Evolutionary conservation across 176 grass and related monocot genomes (phyloP).

Genomic region (Bothriochloa decipiens): DNA sequence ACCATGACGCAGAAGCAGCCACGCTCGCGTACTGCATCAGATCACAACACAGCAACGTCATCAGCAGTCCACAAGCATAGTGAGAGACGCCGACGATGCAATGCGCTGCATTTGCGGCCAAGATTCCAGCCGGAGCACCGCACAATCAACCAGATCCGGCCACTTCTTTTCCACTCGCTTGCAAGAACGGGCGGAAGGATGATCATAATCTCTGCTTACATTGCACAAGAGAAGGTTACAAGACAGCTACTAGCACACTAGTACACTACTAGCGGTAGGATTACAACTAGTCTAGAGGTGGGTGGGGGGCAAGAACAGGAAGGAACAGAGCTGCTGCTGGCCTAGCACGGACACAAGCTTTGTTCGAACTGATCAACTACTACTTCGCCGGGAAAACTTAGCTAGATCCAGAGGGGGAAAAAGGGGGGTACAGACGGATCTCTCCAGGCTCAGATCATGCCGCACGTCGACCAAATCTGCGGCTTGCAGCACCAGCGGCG

Average conservation of each 20-base stretch:
- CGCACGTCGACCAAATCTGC: conserved; percentile 42
- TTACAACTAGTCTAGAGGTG: conserved; percentile 32
- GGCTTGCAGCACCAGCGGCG: background rate
- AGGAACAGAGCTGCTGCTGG: conserved; percentile 23
- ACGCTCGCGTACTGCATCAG: background rate
- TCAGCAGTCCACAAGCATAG: background rate
- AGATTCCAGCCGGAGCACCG: background rate
- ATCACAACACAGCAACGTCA: conserved; percentile 12
- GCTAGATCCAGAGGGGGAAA: background rate
- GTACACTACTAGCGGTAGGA: conserved; percentile 40
- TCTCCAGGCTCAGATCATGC: conserved; percentile 36
- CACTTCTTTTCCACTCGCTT: no score
- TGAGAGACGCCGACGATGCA: background rate
- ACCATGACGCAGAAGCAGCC: background rate
- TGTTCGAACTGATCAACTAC: conserved; percentile 32
- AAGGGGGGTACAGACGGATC: background rate
- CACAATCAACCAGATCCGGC: conserved; percentile 13
- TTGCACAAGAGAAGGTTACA: conserved; percentile 35
- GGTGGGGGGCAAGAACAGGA: conserved; percentile 20
- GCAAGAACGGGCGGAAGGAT: no score
- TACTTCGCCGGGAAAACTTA: conserved; percentile 56
- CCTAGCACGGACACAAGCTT: conserved; percentile 19
- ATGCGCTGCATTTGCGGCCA: background rate
- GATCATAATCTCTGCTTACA: conserved; percentile 54
- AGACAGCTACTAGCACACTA: background rate